Evolutionary conservation across 2,329 filamentous ascomycete genomes (phyloP).

Genomic region (Xylaria sp.): DNA sequence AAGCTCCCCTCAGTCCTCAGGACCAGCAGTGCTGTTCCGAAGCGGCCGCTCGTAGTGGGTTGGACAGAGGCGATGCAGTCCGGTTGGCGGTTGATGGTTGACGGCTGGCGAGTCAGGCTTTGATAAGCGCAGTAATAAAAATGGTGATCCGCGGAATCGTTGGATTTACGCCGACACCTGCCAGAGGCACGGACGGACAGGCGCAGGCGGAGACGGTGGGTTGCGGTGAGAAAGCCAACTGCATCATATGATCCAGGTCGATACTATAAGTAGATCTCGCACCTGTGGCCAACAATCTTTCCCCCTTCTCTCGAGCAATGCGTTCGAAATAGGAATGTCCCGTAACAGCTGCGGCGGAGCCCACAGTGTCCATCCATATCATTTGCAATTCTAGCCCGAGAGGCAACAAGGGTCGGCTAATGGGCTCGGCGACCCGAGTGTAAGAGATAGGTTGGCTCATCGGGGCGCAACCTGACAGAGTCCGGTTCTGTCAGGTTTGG

Average conservation of each 20-base stretch:
- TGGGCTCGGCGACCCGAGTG: background rate
- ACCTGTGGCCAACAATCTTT: slow-evolving; percentile 12
- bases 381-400: slow-evolving; percentile 3
- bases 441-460: slow-evolving; percentile 21
- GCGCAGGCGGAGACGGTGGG: slow-evolving; percentile 17
- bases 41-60: slow-evolving; percentile 9
- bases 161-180: slow-evolving; percentile 1
- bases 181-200: slow-evolving; percentile 15
- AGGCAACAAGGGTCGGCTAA: background rate
- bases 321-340: slow-evolving; percentile 16
- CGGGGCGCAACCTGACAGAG: slow-evolving; percentile 16
- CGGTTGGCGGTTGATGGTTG: slow-evolving; percentile 4
- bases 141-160: background rate
- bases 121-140: background rate
- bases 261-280: slow-evolving; percentile 14
- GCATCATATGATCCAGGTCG: slow-evolving; percentile 28
- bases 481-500: slow-evolving; percentile 13
- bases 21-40: slow-evolving; percentile 9
- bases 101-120: slow-evolving; percentile 5
- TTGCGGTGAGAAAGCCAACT: slow-evolving; percentile 27
- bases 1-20: background rate
- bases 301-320: slow-evolving; percentile 2
- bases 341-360: slow-evolving; percentile 13
- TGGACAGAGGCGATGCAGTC: slow-evolving; percentile 1
- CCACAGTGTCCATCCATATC: slow-evolving; percentile 8